Percentiles rank a stretch among this genome's conserved stretches.
Conservation (phyloP, 345 rosid genomes). For the Eucalyptus melliodora region DNA sequence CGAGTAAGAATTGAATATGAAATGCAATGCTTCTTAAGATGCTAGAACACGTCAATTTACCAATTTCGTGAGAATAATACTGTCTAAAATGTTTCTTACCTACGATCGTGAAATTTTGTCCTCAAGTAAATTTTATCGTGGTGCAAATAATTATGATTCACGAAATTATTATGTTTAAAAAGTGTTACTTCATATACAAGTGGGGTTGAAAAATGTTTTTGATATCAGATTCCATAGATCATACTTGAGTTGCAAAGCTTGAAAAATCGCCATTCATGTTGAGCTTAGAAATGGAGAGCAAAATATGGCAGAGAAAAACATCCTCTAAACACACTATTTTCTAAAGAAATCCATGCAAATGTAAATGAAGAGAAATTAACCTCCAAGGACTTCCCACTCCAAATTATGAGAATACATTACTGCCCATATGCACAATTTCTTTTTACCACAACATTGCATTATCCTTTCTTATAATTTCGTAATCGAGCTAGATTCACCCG, state of each 20-base stretch:
- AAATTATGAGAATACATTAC: not conserved
- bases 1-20: not conserved
- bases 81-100: not conserved
- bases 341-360: not conserved
- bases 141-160: not conserved
- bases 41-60: not conserved
- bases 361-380: not conserved
- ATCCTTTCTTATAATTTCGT: not conserved
- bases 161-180: not conserved
- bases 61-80: not conserved
- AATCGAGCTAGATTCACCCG: not conserved
- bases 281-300: not conserved
- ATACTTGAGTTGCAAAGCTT: not conserved
- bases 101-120: not conserved
- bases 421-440: not conserved
- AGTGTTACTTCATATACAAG: not conserved
- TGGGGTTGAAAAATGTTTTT: not conserved
- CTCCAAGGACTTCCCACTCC: not conserved
- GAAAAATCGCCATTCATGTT: not conserved
- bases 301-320: not conserved
- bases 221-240: not conserved
- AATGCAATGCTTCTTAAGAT: not conserved
- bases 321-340: not conserved
- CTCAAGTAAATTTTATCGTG: not conserved
- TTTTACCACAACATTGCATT: not conserved